Evolutionary conservation across 148 eudicot species (phyloP).

Genomic region (Rhododendron ferrugineum): DNA sequence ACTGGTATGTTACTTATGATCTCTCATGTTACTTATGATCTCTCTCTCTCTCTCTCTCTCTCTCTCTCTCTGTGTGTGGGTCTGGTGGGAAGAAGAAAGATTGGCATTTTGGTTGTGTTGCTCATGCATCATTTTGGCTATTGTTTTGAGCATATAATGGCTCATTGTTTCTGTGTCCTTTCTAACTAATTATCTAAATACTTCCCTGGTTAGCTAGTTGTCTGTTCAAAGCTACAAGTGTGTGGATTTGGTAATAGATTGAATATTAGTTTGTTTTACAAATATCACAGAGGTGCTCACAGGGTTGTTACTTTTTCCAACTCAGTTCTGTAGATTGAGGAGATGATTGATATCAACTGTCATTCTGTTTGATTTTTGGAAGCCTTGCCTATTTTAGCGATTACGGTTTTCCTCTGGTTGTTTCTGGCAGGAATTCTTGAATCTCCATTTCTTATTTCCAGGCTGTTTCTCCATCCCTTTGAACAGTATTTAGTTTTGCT

Average conservation of each 20-base stretch:
- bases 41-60: too few relatives aligned
- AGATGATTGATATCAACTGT: neutral
- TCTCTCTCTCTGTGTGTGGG: neutral
- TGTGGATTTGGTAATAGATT: neutral
- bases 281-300: neutral
- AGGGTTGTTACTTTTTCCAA: neutral
- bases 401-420: neutral
- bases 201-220: neutral
- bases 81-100: neutral
- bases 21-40: too few relatives aligned
- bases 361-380: neutral
- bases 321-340: neutral
- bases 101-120: neutral
- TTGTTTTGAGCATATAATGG: neutral
- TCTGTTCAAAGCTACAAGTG: neutral
- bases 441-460: neutral
- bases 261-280: neutral
- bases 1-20: neutral
- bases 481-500: neutral
- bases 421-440: neutral
- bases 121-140: neutral
- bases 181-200: neutral
- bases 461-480: neutral
- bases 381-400: neutral
- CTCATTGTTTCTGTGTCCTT: neutral